These are phyloP conservation scores for Sporothrix pseudoabietina DNA, from an alignment of 2,329 filamentous ascomycete genomes.

Conservation along the genomic window DNA sequence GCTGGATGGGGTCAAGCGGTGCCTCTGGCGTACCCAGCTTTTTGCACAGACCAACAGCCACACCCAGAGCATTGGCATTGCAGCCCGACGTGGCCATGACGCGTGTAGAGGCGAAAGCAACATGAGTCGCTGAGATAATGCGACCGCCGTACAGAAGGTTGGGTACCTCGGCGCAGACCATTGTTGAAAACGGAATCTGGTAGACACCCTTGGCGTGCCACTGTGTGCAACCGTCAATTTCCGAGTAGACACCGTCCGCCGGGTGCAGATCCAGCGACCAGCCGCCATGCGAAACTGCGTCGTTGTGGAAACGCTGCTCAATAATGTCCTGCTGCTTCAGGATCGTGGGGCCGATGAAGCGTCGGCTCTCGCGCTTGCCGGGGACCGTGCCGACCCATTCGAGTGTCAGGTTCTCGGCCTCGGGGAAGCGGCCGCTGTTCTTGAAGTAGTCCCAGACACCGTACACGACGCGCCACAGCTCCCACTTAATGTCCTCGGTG, in stretches of 20 bases:
- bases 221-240: constrained; percentile 38
- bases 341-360: constrained; percentile 37
- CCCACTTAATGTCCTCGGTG: constrained; percentile 39
- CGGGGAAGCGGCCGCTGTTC: constrained; percentile 38
- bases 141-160: constrained; percentile 38
- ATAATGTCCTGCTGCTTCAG: constrained; percentile 38
- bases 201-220: constrained; percentile 37
- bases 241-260: constrained; percentile 38
- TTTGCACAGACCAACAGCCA: constrained; percentile 37
- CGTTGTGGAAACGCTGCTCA: constrained; percentile 37
- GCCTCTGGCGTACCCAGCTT: constrained; percentile 4
- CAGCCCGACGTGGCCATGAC: constrained; percentile 38
- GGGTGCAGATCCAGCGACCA: constrained; percentile 39
- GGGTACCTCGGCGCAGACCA: constrained; percentile 37
- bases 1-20: constrained; percentile 33
- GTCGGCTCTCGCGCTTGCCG: constrained; percentile 37
- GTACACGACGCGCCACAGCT: constrained; percentile 38
- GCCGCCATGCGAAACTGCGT: constrained; percentile 37
- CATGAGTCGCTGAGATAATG: constrained; percentile 37
- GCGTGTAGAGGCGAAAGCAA: constrained; percentile 37
- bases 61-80: constrained; percentile 37
- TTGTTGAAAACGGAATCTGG: constrained; percentile 38
- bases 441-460: constrained; percentile 39
- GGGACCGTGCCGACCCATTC: constrained; percentile 39
- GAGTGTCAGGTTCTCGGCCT: constrained; percentile 37